Conservation (phyloP, 495 filamentous ascomycete species). For the Penicillium manginii region DNA sequence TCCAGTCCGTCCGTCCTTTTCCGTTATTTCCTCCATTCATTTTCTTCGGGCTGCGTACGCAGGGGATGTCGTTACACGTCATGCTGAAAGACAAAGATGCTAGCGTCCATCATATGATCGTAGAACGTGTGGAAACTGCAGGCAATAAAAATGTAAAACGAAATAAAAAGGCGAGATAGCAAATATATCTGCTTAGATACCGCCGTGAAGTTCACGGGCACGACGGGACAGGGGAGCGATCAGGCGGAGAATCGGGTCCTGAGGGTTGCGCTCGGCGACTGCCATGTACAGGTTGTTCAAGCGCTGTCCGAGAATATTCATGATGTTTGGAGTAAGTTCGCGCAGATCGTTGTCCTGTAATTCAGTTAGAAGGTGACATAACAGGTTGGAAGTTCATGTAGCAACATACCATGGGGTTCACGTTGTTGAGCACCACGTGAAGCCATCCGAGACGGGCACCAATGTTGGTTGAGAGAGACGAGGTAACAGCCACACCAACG, state of each 20-base stretch:
- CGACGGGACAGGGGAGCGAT: slow-evolving; percentile 60
- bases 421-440: slow-evolving; percentile 58
- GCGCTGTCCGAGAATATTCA: slow-evolving; percentile 71
- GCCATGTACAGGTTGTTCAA: slow-evolving; percentile 72
- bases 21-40: slow-evolving; percentile 10
- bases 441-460: slow-evolving; percentile 76
- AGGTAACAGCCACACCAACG: slow-evolving; percentile 78
- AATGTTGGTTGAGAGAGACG: slow-evolving; percentile 66
- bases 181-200: background rate
- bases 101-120: slow-evolving; percentile 1
- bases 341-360: slow-evolving; percentile 73
- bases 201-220: slow-evolving; percentile 53
- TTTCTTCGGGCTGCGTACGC: slow-evolving; percentile 5
- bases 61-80: slow-evolving; percentile 23
- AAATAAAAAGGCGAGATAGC: background rate
- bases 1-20: background rate
- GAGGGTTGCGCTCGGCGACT: slow-evolving; percentile 62
- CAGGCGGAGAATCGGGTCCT: slow-evolving; percentile 64
- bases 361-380: background rate
- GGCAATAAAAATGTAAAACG: background rate
- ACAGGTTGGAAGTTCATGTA: background rate
- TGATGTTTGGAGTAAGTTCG: slow-evolving; percentile 65
- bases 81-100: slow-evolving; percentile 18
- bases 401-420: slow-evolving; percentile 53
- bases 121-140: background rate